These are phyloP conservation scores for Nemania abortiva DNA, from an alignment of 2,329 filamentous ascomycete genomes.

Conservation along the genomic window DNA sequence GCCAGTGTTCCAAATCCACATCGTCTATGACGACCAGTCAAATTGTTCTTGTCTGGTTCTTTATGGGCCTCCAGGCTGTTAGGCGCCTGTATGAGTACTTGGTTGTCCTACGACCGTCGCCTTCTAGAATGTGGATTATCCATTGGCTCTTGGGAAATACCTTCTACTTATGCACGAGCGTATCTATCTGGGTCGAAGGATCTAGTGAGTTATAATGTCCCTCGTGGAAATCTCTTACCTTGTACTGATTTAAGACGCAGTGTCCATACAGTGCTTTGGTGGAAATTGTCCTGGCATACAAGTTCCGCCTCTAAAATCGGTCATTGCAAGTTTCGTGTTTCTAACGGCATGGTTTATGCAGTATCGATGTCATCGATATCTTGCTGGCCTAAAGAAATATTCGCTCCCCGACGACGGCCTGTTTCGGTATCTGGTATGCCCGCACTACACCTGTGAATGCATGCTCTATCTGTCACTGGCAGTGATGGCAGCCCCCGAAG, in stretches of 20 bases:
- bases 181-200: slow-evolving; percentile 88
- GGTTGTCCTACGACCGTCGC: slow-evolving; percentile 72
- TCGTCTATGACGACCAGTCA: slow-evolving; percentile 70
- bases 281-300: slow-evolving; percentile 45
- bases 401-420: slow-evolving; percentile 79
- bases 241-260: slow-evolving; percentile 46
- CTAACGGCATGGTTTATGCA: slow-evolving; percentile 78
- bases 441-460: slow-evolving; percentile 93
- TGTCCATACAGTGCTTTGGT: slow-evolving; percentile 49
- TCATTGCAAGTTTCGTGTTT: slow-evolving; percentile 72
- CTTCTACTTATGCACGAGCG: slow-evolving; percentile 80
- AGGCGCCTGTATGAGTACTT: slow-evolving; percentile 83
- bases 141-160: slow-evolving; percentile 83
- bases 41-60: slow-evolving; percentile 73
- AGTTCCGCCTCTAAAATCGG: slow-evolving; percentile 60
- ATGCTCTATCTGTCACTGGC: slow-evolving; percentile 84
- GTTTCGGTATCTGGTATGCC: slow-evolving; percentile 81
- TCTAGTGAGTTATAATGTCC: slow-evolving; percentile 65
- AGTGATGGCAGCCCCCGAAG: slow-evolving; percentile 77
- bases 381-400: slow-evolving; percentile 82
- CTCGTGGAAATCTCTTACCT: slow-evolving; percentile 26
- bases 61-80: slow-evolving; percentile 81
- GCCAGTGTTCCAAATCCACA: slow-evolving; percentile 50
- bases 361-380: slow-evolving; percentile 77
- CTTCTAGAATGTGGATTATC: slow-evolving; percentile 84